Base-by-base conservation (phyloP, 108 stramenopile genomes). In the Skeletonema tropicum region DNA sequence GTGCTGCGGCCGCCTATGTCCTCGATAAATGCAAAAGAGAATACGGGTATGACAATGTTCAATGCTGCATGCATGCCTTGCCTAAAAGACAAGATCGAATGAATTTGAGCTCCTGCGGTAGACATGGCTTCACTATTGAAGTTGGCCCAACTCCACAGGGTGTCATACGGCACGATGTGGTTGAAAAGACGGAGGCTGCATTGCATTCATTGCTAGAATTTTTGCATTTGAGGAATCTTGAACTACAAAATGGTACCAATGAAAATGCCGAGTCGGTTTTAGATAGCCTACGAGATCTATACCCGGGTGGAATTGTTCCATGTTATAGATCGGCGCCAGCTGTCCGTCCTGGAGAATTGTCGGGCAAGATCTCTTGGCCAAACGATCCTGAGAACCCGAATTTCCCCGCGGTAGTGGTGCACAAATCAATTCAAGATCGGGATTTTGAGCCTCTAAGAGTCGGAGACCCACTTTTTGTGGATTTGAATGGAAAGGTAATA, bases 111-210 rank as follows among this genome's bases (percentile, higher is more conserved):
- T 83, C 86, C 1, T 84, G 89, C 66, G 92, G 85, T 1, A 66
- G 74, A 15, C 86, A 89, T 70, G 89, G 86, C 12, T 86, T 96
- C 52, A 88, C 90, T 7, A 89, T 96, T 71, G 95, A 96, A 74
- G 91, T 92, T 21, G 95, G 95, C 17, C 88, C 90, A 21, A 79
- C 90, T 19, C 91, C 95, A 11, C 90, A 91, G 72, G 91, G 92
- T 26, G 86, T 93, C 8, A 41, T 96, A 30, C 74, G 92, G n/a
- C 89, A 91, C 63, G 95, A 92, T 82, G 87, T 81, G 15, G 91
- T 92, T 1, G 91, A 92, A 75, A 78, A 88, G 74, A 93, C 90
- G 15, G 70, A 92, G 61, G 29, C 33, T 33, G 90, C 87, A 0
- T 49, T 94, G 70, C 61, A 87, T 69, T 70, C 82, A 5, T 48